Percentiles rank a stretch among this genome's conserved stretches.
Conservation (phyloP, 1,284 basidiomycete genomes). For the Peniophora sp. region DNA sequence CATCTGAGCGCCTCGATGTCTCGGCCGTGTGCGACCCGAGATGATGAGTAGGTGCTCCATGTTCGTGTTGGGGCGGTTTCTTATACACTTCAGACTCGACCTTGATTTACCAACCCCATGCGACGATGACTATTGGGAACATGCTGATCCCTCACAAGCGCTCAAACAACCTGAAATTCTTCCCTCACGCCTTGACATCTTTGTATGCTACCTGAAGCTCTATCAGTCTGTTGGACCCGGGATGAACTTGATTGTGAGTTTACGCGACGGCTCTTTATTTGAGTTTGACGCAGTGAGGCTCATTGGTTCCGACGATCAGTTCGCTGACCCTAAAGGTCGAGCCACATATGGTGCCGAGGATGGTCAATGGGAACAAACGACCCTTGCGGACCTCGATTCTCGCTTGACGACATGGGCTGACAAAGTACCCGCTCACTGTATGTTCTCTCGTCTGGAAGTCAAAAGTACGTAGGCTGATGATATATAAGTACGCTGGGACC, state of each 20-base stretch:
- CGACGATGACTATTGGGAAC: slow-evolving; percentile 56
- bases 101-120: slow-evolving; percentile 49
- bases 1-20: slow-evolving; percentile 65
- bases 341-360: slow-evolving; percentile 25
- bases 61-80: neutral
- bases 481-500: slow-evolving; percentile 44
- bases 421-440: slow-evolving; percentile 33
- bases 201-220: slow-evolving; percentile 43
- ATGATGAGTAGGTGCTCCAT: slow-evolving; percentile 61
- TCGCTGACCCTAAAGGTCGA: slow-evolving; percentile 37
- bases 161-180: slow-evolving; percentile 37
- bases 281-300: too few relatives aligned
- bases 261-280: neutral
- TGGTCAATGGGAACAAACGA: slow-evolving; percentile 29
- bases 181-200: slow-evolving; percentile 36
- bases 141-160: slow-evolving; percentile 28
- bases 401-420: slow-evolving; percentile 43
- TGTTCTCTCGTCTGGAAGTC: neutral
- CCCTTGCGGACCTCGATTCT: slow-evolving; percentile 39
- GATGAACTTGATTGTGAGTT: slow-evolving; percentile 40
- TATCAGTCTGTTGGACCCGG: slow-evolving; percentile 47
- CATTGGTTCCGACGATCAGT: too few relatives aligned
- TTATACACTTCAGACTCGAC: slow-evolving; percentile 38
- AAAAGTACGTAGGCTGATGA: neutral
- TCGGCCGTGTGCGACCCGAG: slow-evolving; percentile 72